These are phyloP conservation scores for Chaetomium fimeti DNA, from an alignment of 495 filamentous ascomycete species.

Conservation along the genomic window DNA sequence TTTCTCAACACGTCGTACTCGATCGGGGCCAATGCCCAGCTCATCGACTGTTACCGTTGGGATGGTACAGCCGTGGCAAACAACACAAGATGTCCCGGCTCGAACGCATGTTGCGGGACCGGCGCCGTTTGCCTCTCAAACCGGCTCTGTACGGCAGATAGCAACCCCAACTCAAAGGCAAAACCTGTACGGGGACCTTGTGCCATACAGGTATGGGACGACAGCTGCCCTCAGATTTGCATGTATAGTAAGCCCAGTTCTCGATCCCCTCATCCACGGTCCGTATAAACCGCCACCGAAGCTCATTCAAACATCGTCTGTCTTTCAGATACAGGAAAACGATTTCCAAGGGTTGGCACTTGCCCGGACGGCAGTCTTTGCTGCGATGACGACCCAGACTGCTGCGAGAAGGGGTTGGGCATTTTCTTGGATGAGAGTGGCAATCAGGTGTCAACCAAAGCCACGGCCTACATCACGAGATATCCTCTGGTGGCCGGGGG, in stretches of 20 bases:
- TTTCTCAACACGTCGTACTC: not conserved
- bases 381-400: conserved; percentile 1
- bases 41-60: conserved; percentile 16
- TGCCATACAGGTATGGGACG: conserved; percentile 6
- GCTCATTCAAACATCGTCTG: not conserved
- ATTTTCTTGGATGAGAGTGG: conserved; percentile 16
- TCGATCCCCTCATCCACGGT: not conserved
- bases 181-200: conserved; percentile 3
- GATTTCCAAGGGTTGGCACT: not conserved
- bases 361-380: conserved; percentile 13
- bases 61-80: not conserved
- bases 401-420: not conserved
- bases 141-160: conserved; percentile 5
- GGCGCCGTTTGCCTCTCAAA: conserved; percentile 5
- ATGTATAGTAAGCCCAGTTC: conserved; percentile 5
- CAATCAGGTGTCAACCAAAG: not conserved
- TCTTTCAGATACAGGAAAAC: not conserved
- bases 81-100: conserved; percentile 7
- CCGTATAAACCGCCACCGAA: not conserved
- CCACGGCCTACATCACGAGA: not conserved
- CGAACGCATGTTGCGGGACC: conserved; percentile 1
- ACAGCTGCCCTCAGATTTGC: conserved; percentile 9
- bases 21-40: not conserved
- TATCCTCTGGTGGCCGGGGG: not conserved
- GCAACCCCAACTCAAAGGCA: not conserved